A percentile compares a stretch with the other conserved stretches of the same genome.
Evolutionary conservation across 306 rosid genomes (phyloP).

Genomic region (Cucumis hystrix): DNA sequence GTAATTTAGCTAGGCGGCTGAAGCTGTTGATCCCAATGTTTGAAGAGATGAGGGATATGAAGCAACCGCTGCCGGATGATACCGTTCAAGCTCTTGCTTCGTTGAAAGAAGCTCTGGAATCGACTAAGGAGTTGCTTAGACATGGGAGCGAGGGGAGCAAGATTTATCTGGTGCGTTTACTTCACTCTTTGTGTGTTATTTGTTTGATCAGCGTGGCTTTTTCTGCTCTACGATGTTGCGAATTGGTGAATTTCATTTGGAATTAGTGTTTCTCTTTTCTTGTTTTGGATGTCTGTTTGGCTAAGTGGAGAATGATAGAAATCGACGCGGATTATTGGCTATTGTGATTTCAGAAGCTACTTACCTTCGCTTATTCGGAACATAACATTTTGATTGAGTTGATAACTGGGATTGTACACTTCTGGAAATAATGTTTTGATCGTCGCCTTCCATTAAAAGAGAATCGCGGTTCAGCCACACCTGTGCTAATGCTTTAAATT

Average conservation of each 20-base stretch:
- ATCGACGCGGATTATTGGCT: not conserved
- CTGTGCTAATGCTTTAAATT: not conserved
- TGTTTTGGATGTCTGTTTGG: conserved; percentile 7
- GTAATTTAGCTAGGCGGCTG: conserved; percentile 67
- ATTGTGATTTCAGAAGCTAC: not conserved
- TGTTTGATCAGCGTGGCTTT: not conserved
- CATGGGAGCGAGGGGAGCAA: conserved; percentile 74
- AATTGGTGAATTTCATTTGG: not conserved
- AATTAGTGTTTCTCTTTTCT: not conserved
- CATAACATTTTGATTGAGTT: not conserved
- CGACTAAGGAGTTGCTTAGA: conserved; percentile 56
- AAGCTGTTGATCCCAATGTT: conserved; percentile 84
- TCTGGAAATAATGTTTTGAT: not conserved
- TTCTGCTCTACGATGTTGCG: not conserved
- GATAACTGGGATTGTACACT: not conserved
- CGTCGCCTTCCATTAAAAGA: not conserved
- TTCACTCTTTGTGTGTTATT: not conserved
- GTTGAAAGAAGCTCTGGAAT: conserved; percentile 49
- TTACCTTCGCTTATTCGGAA: not conserved
- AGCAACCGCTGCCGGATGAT: conserved; percentile 22
- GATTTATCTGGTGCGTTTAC: conserved; percentile 62
- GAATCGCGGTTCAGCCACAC: not conserved
- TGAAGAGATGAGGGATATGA: conserved; percentile 72
- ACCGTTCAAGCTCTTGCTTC: conserved; percentile 35
- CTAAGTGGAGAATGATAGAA: conserved; percentile 7